These are phyloP conservation scores for Backusella circina DNA, from an alignment of 192 early-diverging fungal genomes.

Conservation along the genomic window DNA sequence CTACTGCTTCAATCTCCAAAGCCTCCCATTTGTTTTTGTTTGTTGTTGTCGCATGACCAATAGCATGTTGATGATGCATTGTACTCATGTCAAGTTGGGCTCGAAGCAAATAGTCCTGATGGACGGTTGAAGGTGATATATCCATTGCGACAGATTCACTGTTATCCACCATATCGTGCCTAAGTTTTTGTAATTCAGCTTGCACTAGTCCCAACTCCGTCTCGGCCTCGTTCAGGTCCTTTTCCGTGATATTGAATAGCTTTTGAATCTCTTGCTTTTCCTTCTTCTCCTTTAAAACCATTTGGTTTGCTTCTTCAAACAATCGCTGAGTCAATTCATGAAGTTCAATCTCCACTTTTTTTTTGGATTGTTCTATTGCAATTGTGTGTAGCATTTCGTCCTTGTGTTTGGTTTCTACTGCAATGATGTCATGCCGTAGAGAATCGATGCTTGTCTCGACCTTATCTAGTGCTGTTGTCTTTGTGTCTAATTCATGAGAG, in stretches of 20 bases:
- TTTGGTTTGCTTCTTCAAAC: conserved; percentile 86
- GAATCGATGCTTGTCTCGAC: neutral
- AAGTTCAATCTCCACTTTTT: conserved; percentile 82
- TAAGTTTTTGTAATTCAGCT: conserved; percentile 73
- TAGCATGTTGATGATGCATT: neutral
- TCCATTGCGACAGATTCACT: conserved; percentile 21
- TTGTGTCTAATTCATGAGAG: neutral
- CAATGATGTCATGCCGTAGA: conserved; percentile 56
- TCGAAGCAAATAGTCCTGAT: conserved; percentile 21
- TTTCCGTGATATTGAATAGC: conserved; percentile 41
- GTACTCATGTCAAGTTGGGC: conserved; percentile 41
- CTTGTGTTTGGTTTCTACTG: conserved; percentile 64
- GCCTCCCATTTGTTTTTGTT: neutral
- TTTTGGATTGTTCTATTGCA: conserved; percentile 80
- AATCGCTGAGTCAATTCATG: conserved; percentile 82
- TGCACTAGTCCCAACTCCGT: conserved; percentile 62
- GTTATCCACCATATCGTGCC: conserved; percentile 66
- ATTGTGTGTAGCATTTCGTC: conserved; percentile 76
- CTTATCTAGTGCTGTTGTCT: neutral
- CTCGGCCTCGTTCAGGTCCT: conserved; percentile 55
- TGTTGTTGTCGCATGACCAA: neutral
- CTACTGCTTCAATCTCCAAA: conserved; percentile 28
- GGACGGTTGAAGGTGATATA: neutral
- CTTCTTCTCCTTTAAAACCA: conserved; percentile 74
- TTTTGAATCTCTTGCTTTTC: conserved; percentile 42